phyloP scores from a whole-genome alignment of 108 stramenopile species.

The Nitzschia sp. region DNA sequence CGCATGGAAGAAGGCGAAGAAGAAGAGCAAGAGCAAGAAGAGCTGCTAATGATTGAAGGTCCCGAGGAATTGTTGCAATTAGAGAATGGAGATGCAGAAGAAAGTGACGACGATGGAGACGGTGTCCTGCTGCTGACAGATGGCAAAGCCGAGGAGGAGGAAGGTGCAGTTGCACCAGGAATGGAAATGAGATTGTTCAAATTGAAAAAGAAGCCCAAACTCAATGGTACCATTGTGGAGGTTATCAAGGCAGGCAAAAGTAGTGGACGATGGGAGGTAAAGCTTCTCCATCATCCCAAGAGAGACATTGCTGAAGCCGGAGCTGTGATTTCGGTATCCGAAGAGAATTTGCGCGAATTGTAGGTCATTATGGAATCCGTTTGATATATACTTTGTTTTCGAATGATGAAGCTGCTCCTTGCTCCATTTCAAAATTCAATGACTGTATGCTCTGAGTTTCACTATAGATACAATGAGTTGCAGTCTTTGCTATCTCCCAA shows the following conservation, averaged over 20 bases:
- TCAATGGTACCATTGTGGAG: slow-evolving; percentile 18
- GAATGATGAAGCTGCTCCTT: too few relatives aligned
- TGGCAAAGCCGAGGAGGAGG: not conserved
- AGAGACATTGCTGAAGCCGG: slow-evolving; percentile 1
- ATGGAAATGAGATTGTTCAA: slow-evolving; percentile 21
- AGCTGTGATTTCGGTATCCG: slow-evolving; percentile 10
- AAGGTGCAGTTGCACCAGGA: not conserved
- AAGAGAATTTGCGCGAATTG: slow-evolving; percentile 15
- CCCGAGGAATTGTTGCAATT: not conserved
- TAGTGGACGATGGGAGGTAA: slow-evolving; percentile 14
- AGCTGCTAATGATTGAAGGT: slow-evolving; percentile 6
- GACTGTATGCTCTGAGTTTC: too few relatives aligned
- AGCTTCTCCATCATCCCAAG: slow-evolving; percentile 16
- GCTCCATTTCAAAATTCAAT: too few relatives aligned
- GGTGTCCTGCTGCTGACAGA: not conserved
- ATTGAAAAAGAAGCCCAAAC: slow-evolving; percentile 13
- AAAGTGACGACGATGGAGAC: slow-evolving; percentile 2
- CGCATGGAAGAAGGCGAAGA: slow-evolving; percentile 11
- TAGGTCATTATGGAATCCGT: not conserved
- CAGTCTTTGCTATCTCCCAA: too few relatives aligned
- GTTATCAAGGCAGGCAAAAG: not conserved
- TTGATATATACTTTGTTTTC: not conserved
- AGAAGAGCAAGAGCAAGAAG: slow-evolving; percentile 13
- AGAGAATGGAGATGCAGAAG: not conserved
- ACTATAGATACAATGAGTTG: too few relatives aligned